Base-by-base conservation (phyloP, 352 stramenopile genomes). In the Phytophthora lateralis region DNA sequence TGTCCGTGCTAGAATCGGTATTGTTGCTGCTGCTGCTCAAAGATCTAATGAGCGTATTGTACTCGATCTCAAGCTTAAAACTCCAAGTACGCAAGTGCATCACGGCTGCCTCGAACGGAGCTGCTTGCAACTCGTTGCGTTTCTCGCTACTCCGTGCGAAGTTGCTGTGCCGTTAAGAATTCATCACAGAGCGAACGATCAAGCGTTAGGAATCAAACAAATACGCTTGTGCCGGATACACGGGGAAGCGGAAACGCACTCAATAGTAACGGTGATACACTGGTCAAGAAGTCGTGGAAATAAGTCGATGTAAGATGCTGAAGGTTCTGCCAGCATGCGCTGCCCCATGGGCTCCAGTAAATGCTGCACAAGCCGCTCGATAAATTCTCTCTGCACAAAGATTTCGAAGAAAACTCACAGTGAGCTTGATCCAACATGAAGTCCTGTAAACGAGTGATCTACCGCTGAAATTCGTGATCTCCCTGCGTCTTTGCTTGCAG, bases 261-360 rank as follows among this genome's bases (percentile, higher is more conserved):
- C 67, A 45, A 88, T 82, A 0, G 49, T 59, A n/a, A 84, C 73
- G 27, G 46, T 70, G 47, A 88, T 83, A 49, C 80, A 86, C 43
- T 76, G 72, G 42, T 90, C 80, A 26, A 88, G 35, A 7, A 90
- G n/a, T 24, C 59, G 55, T 11, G 80, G 80, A 18, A 83, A 70
- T 30, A 90, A 56, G 32, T 88, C 80, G 29, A 55, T 48, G 9
- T 70, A 65, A 5, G 78, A 82, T 15, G 47, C 26, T 4, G 78
- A 85, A n/a, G 76, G 76, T 10, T 71, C 47, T 24, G 52, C 59
- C 27, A 84, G n/a, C 26, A 79, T 67, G 17, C 75, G 73, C 24
- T 78, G 62, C 24, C 66, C 72, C 15, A 90, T 61, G 7, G 80
- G 80, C 11, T 76, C 65, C 0, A 90, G 64, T 15, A 88, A 37